Percentiles rank a stretch among this genome's conserved stretches.
Evolutionary conservation across 345 rosid species (phyloP).

Genomic region (Durio zibethinus): DNA sequence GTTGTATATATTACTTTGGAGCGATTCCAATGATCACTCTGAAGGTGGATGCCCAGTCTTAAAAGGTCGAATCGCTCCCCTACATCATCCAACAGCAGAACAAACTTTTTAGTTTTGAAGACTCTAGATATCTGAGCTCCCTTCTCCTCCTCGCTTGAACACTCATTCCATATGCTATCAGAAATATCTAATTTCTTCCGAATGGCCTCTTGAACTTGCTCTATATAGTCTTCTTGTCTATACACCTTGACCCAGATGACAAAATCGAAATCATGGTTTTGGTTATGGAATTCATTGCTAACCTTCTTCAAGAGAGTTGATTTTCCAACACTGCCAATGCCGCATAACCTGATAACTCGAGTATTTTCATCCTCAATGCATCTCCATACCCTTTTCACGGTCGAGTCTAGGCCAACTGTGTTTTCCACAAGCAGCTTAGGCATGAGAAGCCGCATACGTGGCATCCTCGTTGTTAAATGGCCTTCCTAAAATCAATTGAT

Average conservation of each 20-base stretch:
- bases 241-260: background rate
- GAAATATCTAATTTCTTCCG: background rate
- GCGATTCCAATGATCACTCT: background rate
- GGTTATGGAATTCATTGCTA: background rate
- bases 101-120: conserved; percentile 7
- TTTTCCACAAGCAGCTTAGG: background rate
- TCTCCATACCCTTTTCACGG: background rate
- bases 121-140: background rate
- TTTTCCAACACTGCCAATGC: background rate
- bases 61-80: conserved; percentile 1
- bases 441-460: background rate
- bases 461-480: background rate
- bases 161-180: background rate
- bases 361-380: background rate
- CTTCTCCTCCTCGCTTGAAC: background rate
- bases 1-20: conserved; percentile 22
- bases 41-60: conserved; percentile 2
- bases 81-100: conserved; percentile 21
- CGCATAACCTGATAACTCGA: background rate
- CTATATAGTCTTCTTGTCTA: background rate
- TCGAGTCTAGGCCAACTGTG: background rate
- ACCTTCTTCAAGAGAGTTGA: background rate
- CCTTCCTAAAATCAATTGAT: no score
- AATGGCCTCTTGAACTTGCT: background rate
- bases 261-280: background rate